A percentile compares a stretch with the other conserved stretches of the same genome.
Evolutionary conservation across 345 rosid genomes (phyloP).

Genomic region (Bruguiera parviflora): DNA sequence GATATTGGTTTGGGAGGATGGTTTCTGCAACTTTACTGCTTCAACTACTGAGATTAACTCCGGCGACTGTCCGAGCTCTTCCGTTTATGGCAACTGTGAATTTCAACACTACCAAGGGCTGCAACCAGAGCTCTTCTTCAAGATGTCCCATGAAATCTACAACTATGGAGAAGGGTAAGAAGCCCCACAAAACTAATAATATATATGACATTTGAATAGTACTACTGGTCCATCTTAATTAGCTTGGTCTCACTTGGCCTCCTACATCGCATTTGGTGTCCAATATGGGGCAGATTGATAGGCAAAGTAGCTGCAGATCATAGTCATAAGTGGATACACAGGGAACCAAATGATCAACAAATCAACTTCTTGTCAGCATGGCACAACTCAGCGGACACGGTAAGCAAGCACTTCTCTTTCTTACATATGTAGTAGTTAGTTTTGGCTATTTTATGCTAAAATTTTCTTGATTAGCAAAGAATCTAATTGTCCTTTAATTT

Average conservation of each 20-base stretch:
- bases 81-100: conserved; percentile 57
- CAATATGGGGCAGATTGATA: conserved; percentile 54
- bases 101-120: conserved; percentile 81
- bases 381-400: conserved; percentile 94
- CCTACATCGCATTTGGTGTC: background rate
- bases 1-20: conserved; percentile 99
- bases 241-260: too few species aligned
- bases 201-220: too few species aligned
- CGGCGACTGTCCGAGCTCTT: conserved; percentile 54
- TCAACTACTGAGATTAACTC: conserved; percentile 57
- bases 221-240: too few species aligned
- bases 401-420: conserved; percentile 26
- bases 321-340: conserved; percentile 95
- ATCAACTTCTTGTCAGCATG: conserved; percentile 92
- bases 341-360: conserved; percentile 88
- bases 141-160: conserved; percentile 99
- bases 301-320: conserved; percentile 97
- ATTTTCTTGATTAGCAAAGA: too few species aligned
- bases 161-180: conserved; percentile 97
- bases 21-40: conserved; percentile 93
- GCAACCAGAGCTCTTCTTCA: conserved; percentile 94
- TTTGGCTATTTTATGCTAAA: too few species aligned
- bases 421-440: too few species aligned
- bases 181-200: too few species aligned
- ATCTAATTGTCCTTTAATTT: conserved; percentile 3